Percentiles rank a stretch among this genome's conserved stretches.
Conservation (phyloP, 2,329 filamentous ascomycete species). For the Monosporascus sp. region DNA sequence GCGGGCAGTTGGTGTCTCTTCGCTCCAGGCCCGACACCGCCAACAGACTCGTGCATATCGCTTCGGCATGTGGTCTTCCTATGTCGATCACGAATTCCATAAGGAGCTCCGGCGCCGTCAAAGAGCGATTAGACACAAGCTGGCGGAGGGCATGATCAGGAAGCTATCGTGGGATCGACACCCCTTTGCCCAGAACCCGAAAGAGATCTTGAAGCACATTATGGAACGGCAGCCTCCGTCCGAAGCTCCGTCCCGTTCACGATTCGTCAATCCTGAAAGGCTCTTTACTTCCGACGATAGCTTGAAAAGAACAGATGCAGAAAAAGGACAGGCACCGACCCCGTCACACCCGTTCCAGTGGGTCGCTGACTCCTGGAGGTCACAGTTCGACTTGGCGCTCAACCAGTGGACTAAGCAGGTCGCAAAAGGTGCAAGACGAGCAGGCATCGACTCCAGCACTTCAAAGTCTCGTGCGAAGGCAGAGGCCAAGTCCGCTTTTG, state of each 20-base stretch:
- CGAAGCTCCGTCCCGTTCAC: conserved; percentile 19
- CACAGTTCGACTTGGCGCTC: conserved; percentile 10
- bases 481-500: neutral
- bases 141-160: conserved; percentile 39
- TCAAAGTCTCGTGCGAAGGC: neutral
- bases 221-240: conserved; percentile 34
- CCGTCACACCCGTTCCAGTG: neutral
- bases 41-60: conserved; percentile 43
- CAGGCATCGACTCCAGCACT: conserved; percentile 1
- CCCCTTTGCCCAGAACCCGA: conserved; percentile 28
- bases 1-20: conserved; percentile 11
- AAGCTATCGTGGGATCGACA: conserved; percentile 42
- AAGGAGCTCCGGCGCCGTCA: conserved; percentile 40
- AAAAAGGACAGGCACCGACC: neutral
- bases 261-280: conserved; percentile 31
- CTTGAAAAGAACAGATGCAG: neutral
- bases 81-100: conserved; percentile 34
- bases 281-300: conserved; percentile 1
- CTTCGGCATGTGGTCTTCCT: conserved; percentile 42
- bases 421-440: neutral
- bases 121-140: conserved; percentile 38
- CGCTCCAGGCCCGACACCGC: conserved; percentile 17
- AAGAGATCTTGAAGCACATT: conserved; percentile 34
- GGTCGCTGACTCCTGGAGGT: neutral
- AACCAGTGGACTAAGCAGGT: conserved; percentile 8